Evolutionary conservation across 768 basidiomycete species (phyloP).

Genomic region (Lactifluus volemus): DNA sequence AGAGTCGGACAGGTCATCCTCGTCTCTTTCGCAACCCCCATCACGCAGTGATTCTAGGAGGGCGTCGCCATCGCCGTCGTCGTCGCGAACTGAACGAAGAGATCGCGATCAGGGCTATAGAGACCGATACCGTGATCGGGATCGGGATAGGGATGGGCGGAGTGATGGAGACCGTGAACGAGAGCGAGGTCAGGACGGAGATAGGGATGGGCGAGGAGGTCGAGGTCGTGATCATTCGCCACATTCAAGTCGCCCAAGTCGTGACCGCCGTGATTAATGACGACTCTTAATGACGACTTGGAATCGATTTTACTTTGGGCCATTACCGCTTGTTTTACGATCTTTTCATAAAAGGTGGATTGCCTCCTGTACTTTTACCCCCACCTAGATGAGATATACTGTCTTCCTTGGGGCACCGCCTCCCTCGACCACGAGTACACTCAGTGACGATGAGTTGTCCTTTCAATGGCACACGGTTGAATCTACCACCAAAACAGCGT

Average conservation of each 20-base stretch:
- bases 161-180: not conserved
- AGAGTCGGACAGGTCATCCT: conserved; percentile 32
- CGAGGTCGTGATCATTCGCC: conserved; percentile 10
- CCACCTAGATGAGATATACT: conserved; percentile 27
- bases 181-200: conserved; percentile 22
- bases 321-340: not conserved
- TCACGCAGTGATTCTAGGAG: conserved; percentile 8
- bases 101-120: not conserved
- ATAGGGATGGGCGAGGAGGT: conserved; percentile 5
- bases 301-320: not conserved
- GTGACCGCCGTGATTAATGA: conserved; percentile 1
- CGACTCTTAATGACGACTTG: no score
- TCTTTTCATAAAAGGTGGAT: no score
- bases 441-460: conserved; percentile 25
- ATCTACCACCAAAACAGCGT: conserved; percentile 18
- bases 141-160: not conserved
- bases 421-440: conserved; percentile 28
- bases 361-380: not conserved
- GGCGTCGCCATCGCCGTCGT: conserved; percentile 2
- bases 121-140: conserved; percentile 1
- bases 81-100: conserved; percentile 1
- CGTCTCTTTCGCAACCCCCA: not conserved
- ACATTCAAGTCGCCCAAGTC: conserved; percentile 4
- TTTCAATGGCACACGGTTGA: conserved; percentile 43
- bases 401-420: conserved; percentile 46